Evolutionary conservation across 352 stramenopile genomes (phyloP).

Genomic region (Phytopythium ostracodes): DNA sequence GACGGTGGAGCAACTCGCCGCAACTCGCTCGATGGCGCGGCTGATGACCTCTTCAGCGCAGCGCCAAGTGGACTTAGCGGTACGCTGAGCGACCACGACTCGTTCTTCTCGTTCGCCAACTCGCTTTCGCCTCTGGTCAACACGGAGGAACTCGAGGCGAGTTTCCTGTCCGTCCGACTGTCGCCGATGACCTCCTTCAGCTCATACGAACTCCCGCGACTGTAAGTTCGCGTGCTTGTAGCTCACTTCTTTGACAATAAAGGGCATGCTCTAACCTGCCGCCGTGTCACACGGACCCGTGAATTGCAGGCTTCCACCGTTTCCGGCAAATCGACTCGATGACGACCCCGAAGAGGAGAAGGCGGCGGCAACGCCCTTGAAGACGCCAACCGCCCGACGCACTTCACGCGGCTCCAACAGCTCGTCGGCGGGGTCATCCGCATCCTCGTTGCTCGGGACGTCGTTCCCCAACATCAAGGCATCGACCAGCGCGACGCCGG

Average conservation of each 20-base stretch:
- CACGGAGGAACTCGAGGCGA: conserved; percentile 56
- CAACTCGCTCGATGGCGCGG: conserved; percentile 11
- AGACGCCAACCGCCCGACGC: neutral
- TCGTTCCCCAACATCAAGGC: conserved; percentile 82
- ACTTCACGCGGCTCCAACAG: conserved; percentile 12
- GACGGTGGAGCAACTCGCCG: conserved; percentile 6
- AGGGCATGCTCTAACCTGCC: conserved; percentile 1
- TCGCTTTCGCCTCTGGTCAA: conserved; percentile 63
- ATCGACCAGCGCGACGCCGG: conserved; percentile 66
- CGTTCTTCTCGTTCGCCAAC: conserved; percentile 79
- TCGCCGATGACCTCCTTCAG: conserved; percentile 53
- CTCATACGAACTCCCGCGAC: conserved; percentile 52
- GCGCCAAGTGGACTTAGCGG: conserved; percentile 26
- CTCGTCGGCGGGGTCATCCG: conserved; percentile 7
- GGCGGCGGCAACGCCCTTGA: neutral
- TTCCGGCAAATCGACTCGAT: conserved; percentile 31
- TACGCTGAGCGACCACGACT: conserved; percentile 55
- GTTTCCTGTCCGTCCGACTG: conserved; percentile 51
- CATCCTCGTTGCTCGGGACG: conserved; percentile 25
- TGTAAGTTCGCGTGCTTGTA: conserved; percentile 43
- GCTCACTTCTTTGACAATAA: neutral
- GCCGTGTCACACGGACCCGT: neutral
- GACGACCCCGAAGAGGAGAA: conserved; percentile 8
- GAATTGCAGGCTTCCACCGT: conserved; percentile 46
- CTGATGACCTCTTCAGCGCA: conserved; percentile 38